Evolutionary conservation across 2,329 filamentous ascomycete genomes (phyloP), one percentile per base, ranked within the genome.

Genomic region (Calycina marina): DNA sequence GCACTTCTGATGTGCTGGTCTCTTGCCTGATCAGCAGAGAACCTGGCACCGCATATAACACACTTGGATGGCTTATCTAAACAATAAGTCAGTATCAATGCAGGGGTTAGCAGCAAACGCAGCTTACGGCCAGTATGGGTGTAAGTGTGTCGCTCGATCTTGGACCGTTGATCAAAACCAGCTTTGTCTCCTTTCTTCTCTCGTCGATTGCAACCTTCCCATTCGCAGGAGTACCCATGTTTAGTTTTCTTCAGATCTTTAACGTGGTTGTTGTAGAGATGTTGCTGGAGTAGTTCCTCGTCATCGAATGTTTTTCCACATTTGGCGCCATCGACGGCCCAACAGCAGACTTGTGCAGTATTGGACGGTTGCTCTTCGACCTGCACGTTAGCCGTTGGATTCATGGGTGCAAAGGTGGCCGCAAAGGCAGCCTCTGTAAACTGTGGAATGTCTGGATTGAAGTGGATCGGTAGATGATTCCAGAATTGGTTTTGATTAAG

Each of bases 21-120:
- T 5, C 80, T 61, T 1, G 77, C 71, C 49, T 80, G 75, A 43
- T 73, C 69, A 2, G 74, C 74, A 1, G 75, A 78, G 45, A 80
- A 72, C 3, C 58, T 57, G 36, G 68, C 57, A 6, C 61, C 57
- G 44, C 76, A 81, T 13, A 60, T 56, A 2, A 57, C 47, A 40
- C 72, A 77, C 27, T 59, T 56, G 35, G 67, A 71, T 5, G 70
- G 67, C 51, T 77, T 77, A 46, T 63, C 72, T 75, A 37, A 12
- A 17, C n/a, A 8, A 5, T 8, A 54, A 29, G 12, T 32, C 15
- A 16, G 6, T 24, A 31, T 10, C 9, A 24, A 8, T 20, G 11
- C 18, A 15, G 6, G 4, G 11, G 13, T 25, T 24, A 10, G 15
- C 4, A 5, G 30, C 5, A 25, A 14, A 36, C 6, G 16, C n/a